Conservation (phyloP, 805 yeast genomes). For the Cyberlindnera maclurae region DNA sequence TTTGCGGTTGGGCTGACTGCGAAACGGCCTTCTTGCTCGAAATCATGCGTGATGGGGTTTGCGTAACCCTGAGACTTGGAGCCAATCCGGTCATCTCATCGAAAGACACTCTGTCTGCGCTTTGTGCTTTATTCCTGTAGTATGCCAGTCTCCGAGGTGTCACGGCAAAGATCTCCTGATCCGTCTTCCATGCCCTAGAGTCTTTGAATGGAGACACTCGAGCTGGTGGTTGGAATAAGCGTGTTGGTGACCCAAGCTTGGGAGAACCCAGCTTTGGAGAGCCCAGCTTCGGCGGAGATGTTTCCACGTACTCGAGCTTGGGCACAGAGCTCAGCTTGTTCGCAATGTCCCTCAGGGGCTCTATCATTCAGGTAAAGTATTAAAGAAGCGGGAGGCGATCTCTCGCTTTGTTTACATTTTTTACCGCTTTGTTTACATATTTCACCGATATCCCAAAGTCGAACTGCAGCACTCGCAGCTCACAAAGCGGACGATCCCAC, state of each 20-base stretch:
- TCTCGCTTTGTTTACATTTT: not conserved
- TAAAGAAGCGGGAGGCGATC: too few relatives aligned
- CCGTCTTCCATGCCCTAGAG: conserved; percentile 7
- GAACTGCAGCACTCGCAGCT: too few relatives aligned
- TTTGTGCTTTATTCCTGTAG: conserved; percentile 17
- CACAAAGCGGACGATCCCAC: too few relatives aligned
- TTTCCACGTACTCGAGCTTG: conserved; percentile 11
- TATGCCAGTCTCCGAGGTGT: conserved; percentile 25
- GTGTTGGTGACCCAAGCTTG: conserved; percentile 1
- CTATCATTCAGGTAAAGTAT: conserved; percentile 3
- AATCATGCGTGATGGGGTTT: conserved; percentile 25
- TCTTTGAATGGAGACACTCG: conserved; percentile 24
- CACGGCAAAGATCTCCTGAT: conserved; percentile 15
- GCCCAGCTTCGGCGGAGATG: conserved; percentile 11
- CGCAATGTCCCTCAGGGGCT: conserved; percentile 7
- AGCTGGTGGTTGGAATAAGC: conserved; percentile 15
- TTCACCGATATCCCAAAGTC: not conserved
- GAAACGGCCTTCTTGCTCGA: conserved; percentile 24
- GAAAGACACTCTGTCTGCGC: conserved; percentile 26
- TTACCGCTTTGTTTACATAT: conserved; percentile 9
- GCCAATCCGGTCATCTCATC: conserved; percentile 21
- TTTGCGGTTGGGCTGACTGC: conserved; percentile 22
- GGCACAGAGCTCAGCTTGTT: conserved; percentile 8
- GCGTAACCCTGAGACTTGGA: conserved; percentile 19
- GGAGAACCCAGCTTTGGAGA: not conserved